These are phyloP conservation scores for Myriosclerotinia scirpicola DNA, from an alignment of 2,329 filamentous ascomycete genomes.

Conservation along the genomic window DNA sequence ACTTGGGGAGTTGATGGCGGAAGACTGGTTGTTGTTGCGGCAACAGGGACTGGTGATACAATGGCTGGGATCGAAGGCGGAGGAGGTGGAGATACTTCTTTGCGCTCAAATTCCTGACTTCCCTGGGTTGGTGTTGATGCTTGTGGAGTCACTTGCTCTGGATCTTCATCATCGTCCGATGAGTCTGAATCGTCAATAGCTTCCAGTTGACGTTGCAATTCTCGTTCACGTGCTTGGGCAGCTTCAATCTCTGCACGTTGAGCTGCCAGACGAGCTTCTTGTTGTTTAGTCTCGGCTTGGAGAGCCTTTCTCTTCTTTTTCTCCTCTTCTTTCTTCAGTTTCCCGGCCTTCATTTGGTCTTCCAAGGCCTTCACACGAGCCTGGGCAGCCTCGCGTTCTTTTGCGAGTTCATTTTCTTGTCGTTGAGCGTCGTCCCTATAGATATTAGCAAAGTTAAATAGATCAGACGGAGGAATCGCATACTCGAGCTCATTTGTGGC, in stretches of 20 bases:
- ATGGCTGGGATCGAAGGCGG: slow-evolving; percentile 42
- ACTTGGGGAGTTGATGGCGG: slow-evolving; percentile 25
- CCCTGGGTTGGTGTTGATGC: slow-evolving; percentile 58
- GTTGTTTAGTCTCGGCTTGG: slow-evolving; percentile 80
- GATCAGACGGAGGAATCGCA: slow-evolving; percentile 45
- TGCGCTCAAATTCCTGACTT: slow-evolving; percentile 55
- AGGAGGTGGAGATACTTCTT: slow-evolving; percentile 53
- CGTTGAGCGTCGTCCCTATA: slow-evolving; percentile 68
- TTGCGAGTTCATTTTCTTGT: slow-evolving; percentile 77
- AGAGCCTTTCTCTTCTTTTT: slow-evolving; percentile 90
- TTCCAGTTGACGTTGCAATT: slow-evolving; percentile 85
- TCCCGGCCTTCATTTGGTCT: slow-evolving; percentile 89
- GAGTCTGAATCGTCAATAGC: slow-evolving; percentile 71
- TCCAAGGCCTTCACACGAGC: slow-evolving; percentile 86
- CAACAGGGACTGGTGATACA: slow-evolving; percentile 30
- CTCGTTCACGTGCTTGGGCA: slow-evolving; percentile 83
- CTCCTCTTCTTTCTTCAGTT: slow-evolving; percentile 94
- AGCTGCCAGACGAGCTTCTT: slow-evolving; percentile 78
- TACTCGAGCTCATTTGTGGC: slow-evolving; percentile 81
- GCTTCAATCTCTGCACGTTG: slow-evolving; percentile 91
- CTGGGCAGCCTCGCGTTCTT: slow-evolving; percentile 77
- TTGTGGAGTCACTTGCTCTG: slow-evolving; percentile 65
- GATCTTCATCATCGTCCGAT: slow-evolving; percentile 79
- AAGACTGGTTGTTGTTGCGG: slow-evolving; percentile 32
- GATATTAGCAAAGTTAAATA: slow-evolving; percentile 28